Base-by-base conservation (phyloP, 2,329 filamentous ascomycete species). In the Paecilomyces variotii region DNA sequence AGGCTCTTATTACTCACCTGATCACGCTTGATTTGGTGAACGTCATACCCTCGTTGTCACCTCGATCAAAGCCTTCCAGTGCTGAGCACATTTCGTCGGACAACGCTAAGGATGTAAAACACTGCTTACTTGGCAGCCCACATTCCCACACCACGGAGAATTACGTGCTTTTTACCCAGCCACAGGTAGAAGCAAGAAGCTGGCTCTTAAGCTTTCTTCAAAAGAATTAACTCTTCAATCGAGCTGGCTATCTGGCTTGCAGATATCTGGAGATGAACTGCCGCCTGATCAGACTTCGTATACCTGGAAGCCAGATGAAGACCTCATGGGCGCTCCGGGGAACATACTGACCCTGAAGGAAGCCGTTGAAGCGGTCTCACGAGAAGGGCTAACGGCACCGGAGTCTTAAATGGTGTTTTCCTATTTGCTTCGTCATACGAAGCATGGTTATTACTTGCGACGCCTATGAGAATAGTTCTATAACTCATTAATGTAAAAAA, bases 1-100 rank as follows among this genome's bases (percentile, higher is more conserved):
- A 73, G 24, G 62, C 68, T 1, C 65, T 71, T 4, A 63, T 77
- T 2, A 67, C 68, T 1, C 70, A 75, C 57, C 65, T 75, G 10
- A 63, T 73, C 11, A 68, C 75, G n/a, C 62, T 74, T 10, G 74
- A 77, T 55, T 61, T 76, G n/a, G 68, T 74, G 9, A 65, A 69
- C 3, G 60, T 65, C 1, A 70, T 76, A 10, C 63, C 71, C 3
- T 63, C 64, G 1, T 58, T 61, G 54, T 56, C 58, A 51, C 24
- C 57, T 57, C 12, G 54, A 58, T 11, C 45, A 30, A 2, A 11
- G 27, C 11, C 54, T 57, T 10, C 34, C 51, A 2, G 25, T 24
- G 39, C 50, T 25, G 11, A 27, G 14, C 25, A 52, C 19, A 3
- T 27, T 35, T 7, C 55, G 57, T 34, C 49, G 10, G 55, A 39